phyloP scores from a whole-genome alignment of 1,284 basidiomycete genomes.

The Cronartium quercuum region DNA sequence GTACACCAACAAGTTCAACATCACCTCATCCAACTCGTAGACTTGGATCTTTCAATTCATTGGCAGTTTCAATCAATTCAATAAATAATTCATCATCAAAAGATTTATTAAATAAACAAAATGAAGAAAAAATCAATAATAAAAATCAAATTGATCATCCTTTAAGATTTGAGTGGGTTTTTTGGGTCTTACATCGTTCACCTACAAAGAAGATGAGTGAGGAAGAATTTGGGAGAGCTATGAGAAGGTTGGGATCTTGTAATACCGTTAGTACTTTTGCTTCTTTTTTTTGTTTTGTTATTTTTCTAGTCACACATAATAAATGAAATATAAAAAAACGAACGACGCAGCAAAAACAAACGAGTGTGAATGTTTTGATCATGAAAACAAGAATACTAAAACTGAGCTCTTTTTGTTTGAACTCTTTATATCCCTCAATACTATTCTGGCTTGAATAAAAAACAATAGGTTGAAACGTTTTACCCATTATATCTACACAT shows the following conservation, averaged over 20 bases:
- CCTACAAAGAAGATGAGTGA: constrained; percentile 31
- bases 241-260: constrained; percentile 28
- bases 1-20: neutral
- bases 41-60: constrained; percentile 33
- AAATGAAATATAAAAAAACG: neutral
- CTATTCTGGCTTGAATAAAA: neutral
- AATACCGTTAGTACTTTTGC: constrained; percentile 5
- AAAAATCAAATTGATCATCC: constrained; percentile 8
- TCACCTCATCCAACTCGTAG: neutral
- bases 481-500: constrained; percentile 77
- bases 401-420: no score
- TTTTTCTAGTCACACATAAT: neutral
- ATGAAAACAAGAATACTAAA: no score
- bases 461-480: constrained; percentile 65
- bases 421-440: neutral
- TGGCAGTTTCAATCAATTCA: constrained; percentile 1
- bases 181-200: constrained; percentile 27
- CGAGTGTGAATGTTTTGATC: no score
- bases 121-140: neutral
- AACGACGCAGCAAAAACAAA: neutral
- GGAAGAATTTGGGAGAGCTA: constrained; percentile 27
- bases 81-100: neutral
- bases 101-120: neutral
- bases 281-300: neutral
- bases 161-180: constrained; percentile 21